Base-by-base conservation (phyloP, 805 yeast species). In the Candida xyloterini region DNA sequence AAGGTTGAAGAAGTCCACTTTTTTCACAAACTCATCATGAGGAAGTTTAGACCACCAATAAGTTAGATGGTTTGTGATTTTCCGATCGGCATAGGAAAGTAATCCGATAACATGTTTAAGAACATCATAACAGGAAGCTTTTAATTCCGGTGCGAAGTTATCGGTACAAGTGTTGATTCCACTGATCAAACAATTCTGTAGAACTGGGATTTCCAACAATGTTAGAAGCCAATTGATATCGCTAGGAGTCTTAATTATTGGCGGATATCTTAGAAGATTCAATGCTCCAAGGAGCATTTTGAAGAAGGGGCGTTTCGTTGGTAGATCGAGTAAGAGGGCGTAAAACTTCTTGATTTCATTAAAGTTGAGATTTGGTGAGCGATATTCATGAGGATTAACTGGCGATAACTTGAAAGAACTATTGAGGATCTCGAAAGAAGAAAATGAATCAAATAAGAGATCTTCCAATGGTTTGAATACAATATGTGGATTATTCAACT, bases 31-130 rank as follows among this genome's bases (percentile, higher is more conserved):
- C 7, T 65, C 69, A 0, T 57, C 60, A 0, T 48, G 40, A 0
- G 79, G 62, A 13, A 69, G 52, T 31, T 70, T 65, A 3, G 78
- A 65, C 53, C 79, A 69, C 82, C 85, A 62, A 43, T 73, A 70
- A 2, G 76, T 69, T 20, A 83, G 52, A 49, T 69, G 68, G 23
- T 68, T 70, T 3, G 70, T 57, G 3, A 63, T 52, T 1, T 57
- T 51, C 4, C 66, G 54, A 27, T 71, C 72, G 1, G 72, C 48
- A 47, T 76, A 71, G 1, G 90, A 70, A 35, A 89, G 51, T 7
- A 82, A 65, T 0, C 96, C 96, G 26, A 87, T 64, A 2, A 77
- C 64, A 27, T 89, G 68, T 54, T 84, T 85, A 16, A 81, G 56
- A 4, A 90, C 67, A 35, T 85, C 90, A 52, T 83, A 81, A n/a